phyloP scores from a whole-genome alignment of 2,329 filamentous ascomycete species.

The Xylariaceae sp. region DNA sequence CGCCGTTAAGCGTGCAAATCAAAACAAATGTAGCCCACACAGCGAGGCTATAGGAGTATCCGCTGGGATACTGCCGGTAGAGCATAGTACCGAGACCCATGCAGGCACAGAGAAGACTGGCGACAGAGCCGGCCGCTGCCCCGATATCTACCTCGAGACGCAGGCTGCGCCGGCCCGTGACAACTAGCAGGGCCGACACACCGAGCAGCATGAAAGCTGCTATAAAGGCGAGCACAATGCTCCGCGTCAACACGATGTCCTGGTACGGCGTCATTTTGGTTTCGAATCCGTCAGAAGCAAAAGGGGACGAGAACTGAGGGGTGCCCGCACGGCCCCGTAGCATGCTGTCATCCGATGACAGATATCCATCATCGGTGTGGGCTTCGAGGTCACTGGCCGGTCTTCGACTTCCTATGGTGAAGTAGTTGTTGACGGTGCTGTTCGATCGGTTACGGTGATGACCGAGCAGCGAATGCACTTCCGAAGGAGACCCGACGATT shows the following conservation, averaged over 20 bases:
- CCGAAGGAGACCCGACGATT: slow-evolving; percentile 11
- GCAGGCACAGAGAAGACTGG: slow-evolving; percentile 60
- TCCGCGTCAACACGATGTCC: slow-evolving; percentile 51
- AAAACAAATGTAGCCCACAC: slow-evolving; percentile 41
- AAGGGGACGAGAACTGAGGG: slow-evolving; percentile 33
- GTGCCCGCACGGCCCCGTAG: background rate
- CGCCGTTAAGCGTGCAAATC: slow-evolving; percentile 46
- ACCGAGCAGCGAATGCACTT: slow-evolving; percentile 29
- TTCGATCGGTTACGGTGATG: background rate
- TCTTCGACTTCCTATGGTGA: slow-evolving; percentile 19
- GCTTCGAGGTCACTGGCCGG: slow-evolving; percentile 17
- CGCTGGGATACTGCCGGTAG: slow-evolving; percentile 41
- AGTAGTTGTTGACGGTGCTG: slow-evolving; percentile 26
- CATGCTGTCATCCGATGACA: slow-evolving; percentile 13
- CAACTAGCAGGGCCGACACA: slow-evolving; percentile 60
- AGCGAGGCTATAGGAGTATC: slow-evolving; percentile 40
- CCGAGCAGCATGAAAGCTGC: slow-evolving; percentile 58
- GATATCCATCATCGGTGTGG: slow-evolving; percentile 38
- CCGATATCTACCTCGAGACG: slow-evolving; percentile 68
- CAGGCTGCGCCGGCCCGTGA: slow-evolving; percentile 62
- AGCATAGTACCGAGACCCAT: slow-evolving; percentile 55
- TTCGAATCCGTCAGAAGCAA: slow-evolving; percentile 45
- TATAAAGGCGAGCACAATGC: slow-evolving; percentile 49
- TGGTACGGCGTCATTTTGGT: slow-evolving; percentile 47
- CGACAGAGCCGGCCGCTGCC: slow-evolving; percentile 63